A percentile compares a stretch with the other conserved stretches of the same genome.
Conservation (phyloP, 106 monocot species). For the Platanthera guangdongensis region DNA sequence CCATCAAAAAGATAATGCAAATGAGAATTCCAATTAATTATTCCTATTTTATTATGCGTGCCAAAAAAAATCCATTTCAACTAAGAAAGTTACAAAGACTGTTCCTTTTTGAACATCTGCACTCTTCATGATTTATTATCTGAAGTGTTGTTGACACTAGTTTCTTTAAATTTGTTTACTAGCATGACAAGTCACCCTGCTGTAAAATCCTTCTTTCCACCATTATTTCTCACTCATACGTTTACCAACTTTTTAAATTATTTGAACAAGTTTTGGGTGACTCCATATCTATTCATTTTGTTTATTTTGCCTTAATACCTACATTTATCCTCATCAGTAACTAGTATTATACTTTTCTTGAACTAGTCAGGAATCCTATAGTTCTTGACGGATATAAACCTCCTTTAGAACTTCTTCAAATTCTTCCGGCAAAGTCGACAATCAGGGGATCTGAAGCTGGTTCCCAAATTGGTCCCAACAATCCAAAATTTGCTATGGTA, state of each 20-base stretch:
- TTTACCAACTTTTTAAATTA: too few relatives aligned
- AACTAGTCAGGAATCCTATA: constrained; percentile 75
- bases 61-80: not conserved
- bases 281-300: not conserved
- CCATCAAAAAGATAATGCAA: not conserved
- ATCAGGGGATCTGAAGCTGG: constrained; percentile 71
- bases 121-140: not conserved
- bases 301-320: not conserved
- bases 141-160: not conserved
- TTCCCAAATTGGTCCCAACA: constrained; percentile 87
- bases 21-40: not conserved
- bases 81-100: not conserved
- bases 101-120: not conserved
- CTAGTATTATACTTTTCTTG: constrained; percentile 1
- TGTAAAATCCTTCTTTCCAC: not conserved
- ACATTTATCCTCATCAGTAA: not conserved
- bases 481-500: constrained; percentile 80
- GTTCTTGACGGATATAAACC: constrained; percentile 65
- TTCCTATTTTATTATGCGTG: not conserved
- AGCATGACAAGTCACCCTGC: not conserved
- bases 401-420: constrained; percentile 81
- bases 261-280: not conserved
- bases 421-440: constrained; percentile 79
- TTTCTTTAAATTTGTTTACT: not conserved
- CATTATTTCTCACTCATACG: not conserved